phyloP scores from a whole-genome alignment of 176 grass and related monocot species.

The Carex scoparia region DNA sequence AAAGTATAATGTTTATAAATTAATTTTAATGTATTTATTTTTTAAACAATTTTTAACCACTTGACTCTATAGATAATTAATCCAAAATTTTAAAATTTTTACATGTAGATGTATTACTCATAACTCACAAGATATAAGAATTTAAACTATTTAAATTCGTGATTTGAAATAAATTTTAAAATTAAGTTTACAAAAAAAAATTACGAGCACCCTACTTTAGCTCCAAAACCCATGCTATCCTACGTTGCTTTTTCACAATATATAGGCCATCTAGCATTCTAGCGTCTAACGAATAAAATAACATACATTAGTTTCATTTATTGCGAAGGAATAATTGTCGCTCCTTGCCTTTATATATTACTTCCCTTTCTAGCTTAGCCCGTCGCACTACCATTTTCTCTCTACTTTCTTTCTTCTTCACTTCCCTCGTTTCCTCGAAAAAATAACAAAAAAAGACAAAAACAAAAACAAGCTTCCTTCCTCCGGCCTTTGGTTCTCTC shows the following conservation, averaged over 20 bases:
- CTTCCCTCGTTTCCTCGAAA: not conserved
- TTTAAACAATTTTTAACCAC: no score
- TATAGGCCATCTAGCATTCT: not conserved
- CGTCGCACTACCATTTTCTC: not conserved
- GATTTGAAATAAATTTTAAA: no score
- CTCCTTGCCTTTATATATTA: constrained; percentile 9
- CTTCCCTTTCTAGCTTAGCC: not conserved
- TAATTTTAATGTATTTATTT: no score
- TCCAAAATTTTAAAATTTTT: no score
- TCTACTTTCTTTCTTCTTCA: not conserved
- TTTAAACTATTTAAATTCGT: no score
- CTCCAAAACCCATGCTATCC: not conserved
- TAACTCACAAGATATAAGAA: no score
- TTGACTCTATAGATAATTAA: no score
- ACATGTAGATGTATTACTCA: no score
- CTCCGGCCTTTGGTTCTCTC: not conserved
- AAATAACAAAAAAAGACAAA: not conserved
- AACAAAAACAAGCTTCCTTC: not conserved
- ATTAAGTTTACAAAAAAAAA: no score
- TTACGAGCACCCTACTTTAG: no score
- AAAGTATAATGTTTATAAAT: no score
- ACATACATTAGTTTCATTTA: constrained; percentile 22
- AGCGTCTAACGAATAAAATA: constrained; percentile 14
- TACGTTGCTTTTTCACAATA: not conserved
- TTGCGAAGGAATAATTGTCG: constrained; percentile 24